Evolutionary conservation across 1,284 basidiomycete species (phyloP).

Genomic region (Tilletiopsis washingtonensis): DNA sequence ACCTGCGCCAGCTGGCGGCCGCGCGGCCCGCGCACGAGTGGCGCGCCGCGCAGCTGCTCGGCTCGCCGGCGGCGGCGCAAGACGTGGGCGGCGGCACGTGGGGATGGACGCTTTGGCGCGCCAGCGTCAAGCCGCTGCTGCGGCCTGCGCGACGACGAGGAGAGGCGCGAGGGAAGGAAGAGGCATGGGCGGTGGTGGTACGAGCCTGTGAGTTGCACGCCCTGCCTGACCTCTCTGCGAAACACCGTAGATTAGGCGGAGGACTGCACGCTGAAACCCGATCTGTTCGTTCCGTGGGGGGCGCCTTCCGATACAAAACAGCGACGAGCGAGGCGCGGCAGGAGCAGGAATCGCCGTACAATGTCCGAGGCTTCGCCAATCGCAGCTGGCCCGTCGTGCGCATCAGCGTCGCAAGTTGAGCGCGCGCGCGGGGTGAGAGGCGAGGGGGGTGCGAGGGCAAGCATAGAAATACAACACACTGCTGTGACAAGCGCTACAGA

Average conservation of each 20-base stretch:
- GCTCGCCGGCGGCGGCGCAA: neutral
- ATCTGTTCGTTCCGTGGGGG: too few relatives aligned
- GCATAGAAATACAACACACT: too few relatives aligned
- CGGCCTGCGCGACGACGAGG: neutral
- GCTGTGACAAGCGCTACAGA: too few relatives aligned
- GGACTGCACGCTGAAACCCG: too few relatives aligned
- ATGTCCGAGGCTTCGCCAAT: constrained; percentile 26
- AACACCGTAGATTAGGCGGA: neutral
- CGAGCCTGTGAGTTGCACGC: constrained; percentile 13
- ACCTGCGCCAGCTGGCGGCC: neutral
- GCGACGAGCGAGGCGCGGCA: constrained; percentile 7
- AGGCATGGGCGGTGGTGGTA: constrained; percentile 13
- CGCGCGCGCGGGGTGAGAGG: too few relatives aligned
- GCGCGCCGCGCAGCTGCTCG: too few relatives aligned
- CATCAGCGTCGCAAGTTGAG: too few relatives aligned
- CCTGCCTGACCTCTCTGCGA: neutral
- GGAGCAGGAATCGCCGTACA: constrained; percentile 18
- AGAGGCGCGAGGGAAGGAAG: neutral
- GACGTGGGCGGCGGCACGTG: constrained; percentile 12
- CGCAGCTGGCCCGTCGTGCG: constrained; percentile 26
- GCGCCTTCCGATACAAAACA: too few relatives aligned
- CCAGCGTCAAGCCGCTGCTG: constrained; percentile 6
- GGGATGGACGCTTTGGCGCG: constrained; percentile 25
- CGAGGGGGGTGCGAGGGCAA: too few relatives aligned
- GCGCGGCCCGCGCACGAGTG: neutral